Conservation (phyloP, 176 grass and related monocot species). For the Elymus sibiricus region DNA sequence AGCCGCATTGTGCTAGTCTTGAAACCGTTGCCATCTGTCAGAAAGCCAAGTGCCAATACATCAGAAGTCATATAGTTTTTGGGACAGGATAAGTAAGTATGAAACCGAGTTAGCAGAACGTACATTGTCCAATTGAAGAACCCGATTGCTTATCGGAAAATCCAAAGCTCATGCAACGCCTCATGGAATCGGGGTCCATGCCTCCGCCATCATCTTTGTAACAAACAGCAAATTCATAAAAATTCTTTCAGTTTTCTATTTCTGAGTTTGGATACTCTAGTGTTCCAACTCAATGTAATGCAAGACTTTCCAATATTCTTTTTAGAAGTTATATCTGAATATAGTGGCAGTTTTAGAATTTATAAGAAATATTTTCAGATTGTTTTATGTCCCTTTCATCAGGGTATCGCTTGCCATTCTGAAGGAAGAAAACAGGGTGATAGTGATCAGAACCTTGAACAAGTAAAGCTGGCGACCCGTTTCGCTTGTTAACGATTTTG, state of each 20-base stretch:
- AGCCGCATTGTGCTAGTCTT: conserved; percentile 94
- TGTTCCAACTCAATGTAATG: not conserved
- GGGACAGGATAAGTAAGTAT: not conserved
- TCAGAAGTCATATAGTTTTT: not conserved
- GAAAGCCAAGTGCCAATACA: not conserved
- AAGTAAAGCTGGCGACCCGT: conserved; percentile 55
- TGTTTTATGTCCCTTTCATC: not conserved
- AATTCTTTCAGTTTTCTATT: conserved; percentile 4
- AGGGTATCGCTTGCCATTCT: not conserved
- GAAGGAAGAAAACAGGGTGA: not conserved
- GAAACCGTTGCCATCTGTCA: conserved; percentile 86
- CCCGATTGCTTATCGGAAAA: conserved; percentile 76
- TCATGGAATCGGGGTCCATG: conserved; percentile 77
- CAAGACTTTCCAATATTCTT: no score
- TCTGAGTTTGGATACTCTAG: not conserved
- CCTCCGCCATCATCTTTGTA: conserved; percentile 75
- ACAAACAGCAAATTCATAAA: conserved; percentile 4
- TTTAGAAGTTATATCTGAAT: not conserved
- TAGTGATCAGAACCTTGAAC: conserved; percentile 51
- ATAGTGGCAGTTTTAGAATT: not conserved
- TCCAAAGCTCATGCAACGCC: conserved; percentile 87
- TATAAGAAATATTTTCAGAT: not conserved
- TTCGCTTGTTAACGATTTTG: conserved; percentile 42
- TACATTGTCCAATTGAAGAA: conserved; percentile 81
- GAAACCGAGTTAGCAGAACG: not conserved